These are phyloP conservation scores for Zoysia japonica DNA, from an alignment of 176 grass and related monocot species.

Conservation along the genomic window DNA sequence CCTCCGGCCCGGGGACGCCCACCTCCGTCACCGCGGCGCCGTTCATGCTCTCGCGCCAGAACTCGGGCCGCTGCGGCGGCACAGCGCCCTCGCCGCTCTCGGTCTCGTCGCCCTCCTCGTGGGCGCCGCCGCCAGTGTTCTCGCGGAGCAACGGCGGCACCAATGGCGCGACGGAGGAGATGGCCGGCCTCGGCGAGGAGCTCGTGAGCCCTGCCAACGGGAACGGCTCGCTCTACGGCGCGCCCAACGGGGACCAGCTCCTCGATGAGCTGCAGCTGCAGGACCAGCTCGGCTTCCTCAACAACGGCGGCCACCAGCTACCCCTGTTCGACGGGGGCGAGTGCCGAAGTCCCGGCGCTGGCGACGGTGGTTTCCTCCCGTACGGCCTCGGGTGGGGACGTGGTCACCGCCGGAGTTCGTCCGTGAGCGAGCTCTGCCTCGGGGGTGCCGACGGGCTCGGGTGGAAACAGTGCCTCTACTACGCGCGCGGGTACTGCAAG, in stretches of 20 bases:
- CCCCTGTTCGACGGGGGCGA: conserved; percentile 41
- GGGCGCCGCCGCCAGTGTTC: conserved; percentile 62
- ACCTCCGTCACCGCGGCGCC: conserved; percentile 36
- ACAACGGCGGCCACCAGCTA: conserved; percentile 42
- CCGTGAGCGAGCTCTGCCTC: conserved; percentile 82
- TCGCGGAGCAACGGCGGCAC: conserved; percentile 52
- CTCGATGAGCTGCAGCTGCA: conserved; percentile 79
- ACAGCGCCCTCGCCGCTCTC: conserved; percentile 59
- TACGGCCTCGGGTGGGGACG: conserved; percentile 39
- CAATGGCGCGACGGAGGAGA: conserved; percentile 50
- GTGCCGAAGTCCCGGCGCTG: conserved; percentile 42
- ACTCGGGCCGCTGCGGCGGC: conserved; percentile 57
- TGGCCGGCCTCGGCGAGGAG: conserved; percentile 53
- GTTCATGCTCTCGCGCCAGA: conserved; percentile 68
- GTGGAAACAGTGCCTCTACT: conserved; percentile 94
- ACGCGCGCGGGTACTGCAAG: conserved; percentile 92
- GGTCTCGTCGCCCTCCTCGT: conserved; percentile 66
- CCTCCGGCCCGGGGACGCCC: conserved; percentile 47
- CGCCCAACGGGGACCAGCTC: conserved; percentile 22
- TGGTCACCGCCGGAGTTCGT: conserved; percentile 71
- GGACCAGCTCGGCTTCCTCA: conserved; percentile 83
- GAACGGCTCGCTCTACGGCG: not conserved
- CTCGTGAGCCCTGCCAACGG: conserved; percentile 56
- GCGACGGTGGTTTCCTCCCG: conserved; percentile 34
- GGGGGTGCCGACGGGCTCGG: conserved; percentile 50